A percentile compares a stretch with the other conserved stretches of the same genome.
phyloP scores from a whole-genome alignment of 768 basidiomycete species.

The Hericium erinaceus region DNA sequence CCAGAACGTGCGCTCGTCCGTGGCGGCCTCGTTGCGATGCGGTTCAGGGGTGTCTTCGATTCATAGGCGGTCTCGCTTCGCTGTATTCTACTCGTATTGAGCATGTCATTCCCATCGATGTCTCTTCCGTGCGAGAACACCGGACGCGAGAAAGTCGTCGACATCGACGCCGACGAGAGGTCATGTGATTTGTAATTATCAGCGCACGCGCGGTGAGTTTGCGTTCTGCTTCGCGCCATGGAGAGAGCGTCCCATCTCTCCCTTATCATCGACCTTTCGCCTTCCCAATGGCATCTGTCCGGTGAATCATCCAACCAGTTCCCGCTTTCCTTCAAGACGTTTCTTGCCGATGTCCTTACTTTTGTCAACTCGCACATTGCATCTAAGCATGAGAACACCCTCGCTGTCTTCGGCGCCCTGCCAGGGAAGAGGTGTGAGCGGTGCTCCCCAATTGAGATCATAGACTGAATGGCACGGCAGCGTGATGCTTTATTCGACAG shows the following conservation, averaged over 20 bases:
- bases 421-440: slow-evolving; percentile 64
- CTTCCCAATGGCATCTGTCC: slow-evolving; percentile 77
- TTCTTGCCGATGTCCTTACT: slow-evolving; percentile 79
- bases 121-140: too few relatives aligned
- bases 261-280: slow-evolving; percentile 79
- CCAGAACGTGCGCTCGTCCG: too few relatives aligned
- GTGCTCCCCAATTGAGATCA: background rate
- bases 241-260: slow-evolving; percentile 59
- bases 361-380: slow-evolving; percentile 94
- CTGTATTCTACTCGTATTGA: too few relatives aligned
- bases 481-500: slow-evolving; percentile 68
- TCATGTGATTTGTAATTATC: too few relatives aligned
- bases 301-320: slow-evolving; percentile 37
- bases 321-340: slow-evolving; percentile 56
- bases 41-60: too few relatives aligned
- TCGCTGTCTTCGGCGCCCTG: slow-evolving; percentile 87
- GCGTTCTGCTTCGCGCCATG: slow-evolving; percentile 20
- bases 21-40: too few relatives aligned
- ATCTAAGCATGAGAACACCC: slow-evolving; percentile 80
- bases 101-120: too few relatives aligned
- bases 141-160: too few relatives aligned
- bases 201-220: too few relatives aligned
- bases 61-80: too few relatives aligned
- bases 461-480: slow-evolving; percentile 27
- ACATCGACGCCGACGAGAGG: too few relatives aligned